Conservation (phyloP, 768 basidiomycete species). For the Suillus decipiens region DNA sequence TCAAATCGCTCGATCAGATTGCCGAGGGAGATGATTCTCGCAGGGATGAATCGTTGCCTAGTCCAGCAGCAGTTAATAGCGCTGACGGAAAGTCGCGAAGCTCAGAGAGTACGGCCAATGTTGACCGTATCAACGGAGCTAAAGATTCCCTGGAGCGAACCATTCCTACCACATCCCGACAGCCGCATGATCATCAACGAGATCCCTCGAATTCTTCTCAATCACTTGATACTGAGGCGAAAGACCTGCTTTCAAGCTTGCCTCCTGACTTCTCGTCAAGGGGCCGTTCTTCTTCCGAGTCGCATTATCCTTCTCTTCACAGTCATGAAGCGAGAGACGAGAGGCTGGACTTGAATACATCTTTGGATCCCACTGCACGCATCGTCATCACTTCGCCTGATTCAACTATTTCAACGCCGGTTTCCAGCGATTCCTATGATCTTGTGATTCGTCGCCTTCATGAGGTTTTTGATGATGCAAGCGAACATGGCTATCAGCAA, state of each 20-base stretch:
- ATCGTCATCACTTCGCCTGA: conserved; percentile 51
- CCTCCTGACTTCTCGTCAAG: conserved; percentile 18
- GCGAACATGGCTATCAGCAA: conserved; percentile 57
- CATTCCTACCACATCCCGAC: conserved; percentile 1
- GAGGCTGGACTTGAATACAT: conserved; percentile 29
- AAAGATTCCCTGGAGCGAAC: not conserved
- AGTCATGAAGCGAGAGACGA: conserved; percentile 18
- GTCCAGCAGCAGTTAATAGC: not conserved
- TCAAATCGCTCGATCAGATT: conserved; percentile 49
- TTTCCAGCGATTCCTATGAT: conserved; percentile 41
- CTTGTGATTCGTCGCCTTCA: conserved; percentile 53
- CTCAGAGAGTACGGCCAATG: conserved; percentile 16
- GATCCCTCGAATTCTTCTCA: conserved; percentile 2
- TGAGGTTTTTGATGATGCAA: conserved; percentile 62
- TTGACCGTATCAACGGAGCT: conserved; percentile 4
- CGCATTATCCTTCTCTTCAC: conserved; percentile 21
- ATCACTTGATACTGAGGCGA: conserved; percentile 11
- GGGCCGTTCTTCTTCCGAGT: conserved; percentile 36
- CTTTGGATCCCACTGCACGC: conserved; percentile 30
- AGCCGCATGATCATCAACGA: not conserved
- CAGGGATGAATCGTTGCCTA: not conserved
- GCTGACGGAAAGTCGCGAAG: not conserved
- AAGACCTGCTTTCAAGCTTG: conserved; percentile 19
- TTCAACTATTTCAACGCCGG: conserved; percentile 27
- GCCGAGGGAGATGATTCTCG: conserved; percentile 41